Conservation (phyloP, 2,329 filamentous ascomycete genomes). For the Ascochyta fabae region DNA sequence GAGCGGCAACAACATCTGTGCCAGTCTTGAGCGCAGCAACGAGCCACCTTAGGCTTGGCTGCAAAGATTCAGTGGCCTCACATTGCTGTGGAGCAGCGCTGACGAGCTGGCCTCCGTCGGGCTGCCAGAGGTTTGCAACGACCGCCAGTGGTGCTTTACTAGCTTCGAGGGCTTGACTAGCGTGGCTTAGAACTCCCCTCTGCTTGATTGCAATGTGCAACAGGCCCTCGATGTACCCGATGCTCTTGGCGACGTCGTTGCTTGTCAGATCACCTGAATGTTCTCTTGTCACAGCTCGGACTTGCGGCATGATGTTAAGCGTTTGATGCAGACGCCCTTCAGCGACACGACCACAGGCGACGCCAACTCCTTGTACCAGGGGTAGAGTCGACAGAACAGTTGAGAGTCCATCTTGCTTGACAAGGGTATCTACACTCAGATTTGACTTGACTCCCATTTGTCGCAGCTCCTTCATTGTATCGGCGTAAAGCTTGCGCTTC, state of each 20-base stretch:
- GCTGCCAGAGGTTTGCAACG: slow-evolving; percentile 37
- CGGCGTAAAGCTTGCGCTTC: slow-evolving; percentile 89
- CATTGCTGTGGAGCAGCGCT: slow-evolving; percentile 28
- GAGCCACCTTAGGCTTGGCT: slow-evolving; percentile 63
- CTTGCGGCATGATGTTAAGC: slow-evolving; percentile 73
- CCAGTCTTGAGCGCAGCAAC: slow-evolving; percentile 70
- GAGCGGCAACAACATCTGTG: slow-evolving; percentile 67
- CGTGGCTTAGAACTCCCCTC: slow-evolving; percentile 53
- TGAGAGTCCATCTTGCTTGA: slow-evolving; percentile 74
- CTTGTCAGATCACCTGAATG: slow-evolving; percentile 86
- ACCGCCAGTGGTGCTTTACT: slow-evolving; percentile 49
- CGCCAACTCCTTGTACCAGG: slow-evolving; percentile 36
- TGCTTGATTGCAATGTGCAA: slow-evolving; percentile 70
- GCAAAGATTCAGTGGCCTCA: slow-evolving; percentile 19
- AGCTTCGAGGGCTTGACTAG: slow-evolving; percentile 42
- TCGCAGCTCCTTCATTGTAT: slow-evolving; percentile 81
- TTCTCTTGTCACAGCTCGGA: slow-evolving; percentile 70
- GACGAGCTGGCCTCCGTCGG: slow-evolving; percentile 13
- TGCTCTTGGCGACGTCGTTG: slow-evolving; percentile 78
- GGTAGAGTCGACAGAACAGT: slow-evolving; percentile 68
- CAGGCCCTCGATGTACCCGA: slow-evolving; percentile 86
- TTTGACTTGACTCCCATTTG: slow-evolving; percentile 92
- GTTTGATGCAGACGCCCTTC: slow-evolving; percentile 82
- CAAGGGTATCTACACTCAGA: slow-evolving; percentile 74
- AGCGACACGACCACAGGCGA: slow-evolving; percentile 41